A percentile compares a stretch with the other conserved stretches of the same genome.
Evolutionary conservation across 495 filamentous ascomycete species (phyloP).

Genomic region (Annulohypoxylon maeteangense): DNA sequence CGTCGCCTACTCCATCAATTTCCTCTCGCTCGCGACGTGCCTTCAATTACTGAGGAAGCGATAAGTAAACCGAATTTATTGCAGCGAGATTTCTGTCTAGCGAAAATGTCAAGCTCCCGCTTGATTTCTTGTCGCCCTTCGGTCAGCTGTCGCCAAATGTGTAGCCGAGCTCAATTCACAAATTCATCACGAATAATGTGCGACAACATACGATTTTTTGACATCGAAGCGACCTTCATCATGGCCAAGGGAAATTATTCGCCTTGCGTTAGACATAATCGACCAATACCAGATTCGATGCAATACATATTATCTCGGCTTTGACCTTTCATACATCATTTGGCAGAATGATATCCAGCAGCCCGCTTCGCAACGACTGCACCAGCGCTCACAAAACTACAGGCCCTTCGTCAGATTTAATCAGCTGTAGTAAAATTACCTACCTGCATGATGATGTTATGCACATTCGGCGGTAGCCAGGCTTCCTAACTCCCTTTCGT

Average conservation of each 20-base stretch:
- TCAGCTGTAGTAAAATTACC: slow-evolving; percentile 28
- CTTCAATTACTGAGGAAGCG: neutral
- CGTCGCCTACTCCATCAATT: neutral
- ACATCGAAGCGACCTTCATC: neutral
- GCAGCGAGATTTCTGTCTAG: neutral
- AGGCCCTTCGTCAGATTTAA: slow-evolving; percentile 7
- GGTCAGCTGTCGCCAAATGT: neutral
- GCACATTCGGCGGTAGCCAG: slow-evolving; percentile 11
- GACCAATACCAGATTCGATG: neutral
- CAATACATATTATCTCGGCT: slow-evolving; percentile 1
- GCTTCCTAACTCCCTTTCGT: slow-evolving; percentile 4
- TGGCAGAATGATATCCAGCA: slow-evolving; percentile 5
- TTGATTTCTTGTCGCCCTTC: neutral
- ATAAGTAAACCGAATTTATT: neutral
- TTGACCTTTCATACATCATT: neutral
- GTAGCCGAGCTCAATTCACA: neutral
- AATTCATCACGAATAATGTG: neutral
- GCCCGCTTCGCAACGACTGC: neutral
- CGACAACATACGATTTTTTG: neutral
- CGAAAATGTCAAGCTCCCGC: neutral
- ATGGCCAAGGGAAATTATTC: neutral
- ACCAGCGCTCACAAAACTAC: neutral
- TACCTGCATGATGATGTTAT: slow-evolving; percentile 23
- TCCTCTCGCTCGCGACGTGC: neutral
- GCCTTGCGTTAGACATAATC: slow-evolving; percentile 4